Evolutionary conservation across 2,329 filamentous ascomycete species (phyloP), one percentile per base, ranked within the genome.

Genomic region (Ophiocordyceps australis): DNA sequence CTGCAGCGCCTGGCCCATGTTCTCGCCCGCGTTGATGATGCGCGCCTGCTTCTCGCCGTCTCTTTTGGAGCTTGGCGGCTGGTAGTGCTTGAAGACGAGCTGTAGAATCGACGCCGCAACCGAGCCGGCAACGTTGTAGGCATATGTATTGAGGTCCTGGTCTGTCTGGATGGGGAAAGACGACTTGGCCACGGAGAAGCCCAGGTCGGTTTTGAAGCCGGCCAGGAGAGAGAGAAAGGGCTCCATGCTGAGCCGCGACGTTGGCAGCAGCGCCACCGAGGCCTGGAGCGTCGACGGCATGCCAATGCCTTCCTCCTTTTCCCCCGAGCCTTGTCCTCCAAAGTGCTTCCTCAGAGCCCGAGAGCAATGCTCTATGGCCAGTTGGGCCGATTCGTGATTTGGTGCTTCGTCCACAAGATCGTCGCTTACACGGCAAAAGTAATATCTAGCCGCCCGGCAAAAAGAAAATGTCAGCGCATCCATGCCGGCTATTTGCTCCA

Each of bases 1-100:
- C 39, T 83, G 76, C n/a, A 82, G 50, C 2, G 76, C 75, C 18
- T 75, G 61, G 0, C 77, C 77, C 75, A 81, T 81, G 16, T 59
- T 54, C 13, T 58, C 55, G 2, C 73, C 73, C 1, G 71, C 63
- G 11, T 51, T 39, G 10, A 73, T 50, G 5, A 78, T 54, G 3
- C 49, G 39, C 10, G 52, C 41, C 22, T 45, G 34, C 14, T 17
- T 12, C 5, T n/a, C n/a, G n/a, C n/a, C n/a, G n/a, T n/a, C n/a
- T n/a, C n/a, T n/a, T n/a, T n/a, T n/a, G n/a, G n/a, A n/a, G n/a
- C n/a, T n/a, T n/a, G n/a, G n/a, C n/a, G n/a, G n/a, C n/a, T n/a
- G n/a, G n/a, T n/a, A n/a, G n/a, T n/a, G n/a, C n/a, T n/a, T 32
- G 26, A n/a, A 14, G 21, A 15, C 14, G 14, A 80, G 54, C 35